phyloP scores from a whole-genome alignment of 139 green algal genomes.

The Chlamydomonas sphaeroides region DNA sequence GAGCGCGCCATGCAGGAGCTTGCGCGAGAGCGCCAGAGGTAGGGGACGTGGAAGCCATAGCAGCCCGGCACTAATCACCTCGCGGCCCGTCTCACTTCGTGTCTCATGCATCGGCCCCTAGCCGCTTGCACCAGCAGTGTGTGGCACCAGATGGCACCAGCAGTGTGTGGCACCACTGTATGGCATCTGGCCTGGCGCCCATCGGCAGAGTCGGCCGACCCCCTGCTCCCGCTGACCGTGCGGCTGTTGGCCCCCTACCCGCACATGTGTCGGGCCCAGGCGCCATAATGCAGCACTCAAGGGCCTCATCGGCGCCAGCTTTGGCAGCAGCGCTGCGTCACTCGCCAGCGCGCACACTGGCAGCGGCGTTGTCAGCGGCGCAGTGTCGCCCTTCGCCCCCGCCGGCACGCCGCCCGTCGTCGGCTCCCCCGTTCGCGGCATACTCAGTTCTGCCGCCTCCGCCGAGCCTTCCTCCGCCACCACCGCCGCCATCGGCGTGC shows the following conservation, averaged over 20 bases:
- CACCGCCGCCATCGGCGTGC: background rate
- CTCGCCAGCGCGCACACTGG: background rate
- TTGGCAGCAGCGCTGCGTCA: background rate
- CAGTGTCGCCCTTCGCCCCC: background rate
- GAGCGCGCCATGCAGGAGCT: background rate
- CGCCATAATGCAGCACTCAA: constrained; percentile 5
- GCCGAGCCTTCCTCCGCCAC: background rate
- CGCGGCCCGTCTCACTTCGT: too few relatives aligned
- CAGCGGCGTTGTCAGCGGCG: background rate
- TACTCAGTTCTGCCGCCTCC: background rate
- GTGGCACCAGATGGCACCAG: too few relatives aligned
- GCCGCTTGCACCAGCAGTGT: too few relatives aligned
- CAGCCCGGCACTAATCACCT: too few relatives aligned
- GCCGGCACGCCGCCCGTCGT: background rate
- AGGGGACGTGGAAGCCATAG: too few relatives aligned
- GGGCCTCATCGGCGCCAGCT: background rate
- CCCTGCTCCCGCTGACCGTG: too few relatives aligned
- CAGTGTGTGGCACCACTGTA: too few relatives aligned
- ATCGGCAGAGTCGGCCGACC: too few relatives aligned
- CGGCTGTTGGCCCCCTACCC: too few relatives aligned
- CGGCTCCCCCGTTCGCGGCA: background rate
- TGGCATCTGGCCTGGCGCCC: too few relatives aligned
- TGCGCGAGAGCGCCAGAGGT: background rate
- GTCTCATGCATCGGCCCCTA: background rate
- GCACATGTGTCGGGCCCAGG: too few relatives aligned